Conservation (phyloP, 108 stramenopile species). For the Cyclotella sp. region DNA sequence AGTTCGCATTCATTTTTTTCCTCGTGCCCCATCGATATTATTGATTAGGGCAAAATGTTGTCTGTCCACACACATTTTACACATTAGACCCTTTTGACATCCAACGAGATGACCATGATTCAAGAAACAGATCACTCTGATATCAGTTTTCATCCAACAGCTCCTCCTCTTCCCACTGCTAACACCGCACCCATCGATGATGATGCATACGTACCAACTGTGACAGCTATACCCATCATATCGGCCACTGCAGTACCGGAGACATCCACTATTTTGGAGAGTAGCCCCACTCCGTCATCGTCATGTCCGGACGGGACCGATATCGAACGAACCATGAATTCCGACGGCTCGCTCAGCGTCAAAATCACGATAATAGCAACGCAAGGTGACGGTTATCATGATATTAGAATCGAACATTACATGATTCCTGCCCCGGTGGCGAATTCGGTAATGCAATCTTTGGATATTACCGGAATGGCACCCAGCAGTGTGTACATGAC, state of each 20-base stretch:
- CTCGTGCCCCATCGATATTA: not conserved
- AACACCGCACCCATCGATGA: not conserved
- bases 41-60: too few species aligned
- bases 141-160: conserved; percentile 3
- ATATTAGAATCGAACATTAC: conserved; percentile 14
- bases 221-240: conserved; percentile 6
- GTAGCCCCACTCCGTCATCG: not conserved
- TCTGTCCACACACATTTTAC: too few species aligned
- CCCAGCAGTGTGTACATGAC: conserved; percentile 36
- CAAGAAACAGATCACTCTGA: not conserved
- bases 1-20: too few species aligned
- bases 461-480: conserved; percentile 25
- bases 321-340: conserved; percentile 15
- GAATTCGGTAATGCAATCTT: not conserved
- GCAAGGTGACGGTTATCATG: conserved; percentile 13
- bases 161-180: not conserved
- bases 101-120: not conserved
- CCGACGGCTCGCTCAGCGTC: conserved; percentile 22
- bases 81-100: too few species aligned
- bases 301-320: not conserved
- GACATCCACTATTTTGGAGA: not conserved
- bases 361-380: conserved; percentile 7
- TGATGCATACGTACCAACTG: not conserved
- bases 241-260: conserved; percentile 10
- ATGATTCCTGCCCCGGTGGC: conserved; percentile 11